Evolutionary conservation across 495 filamentous ascomycete species (phyloP), one percentile per base, ranked within the genome.

Genomic region (Tuber brumale): DNA sequence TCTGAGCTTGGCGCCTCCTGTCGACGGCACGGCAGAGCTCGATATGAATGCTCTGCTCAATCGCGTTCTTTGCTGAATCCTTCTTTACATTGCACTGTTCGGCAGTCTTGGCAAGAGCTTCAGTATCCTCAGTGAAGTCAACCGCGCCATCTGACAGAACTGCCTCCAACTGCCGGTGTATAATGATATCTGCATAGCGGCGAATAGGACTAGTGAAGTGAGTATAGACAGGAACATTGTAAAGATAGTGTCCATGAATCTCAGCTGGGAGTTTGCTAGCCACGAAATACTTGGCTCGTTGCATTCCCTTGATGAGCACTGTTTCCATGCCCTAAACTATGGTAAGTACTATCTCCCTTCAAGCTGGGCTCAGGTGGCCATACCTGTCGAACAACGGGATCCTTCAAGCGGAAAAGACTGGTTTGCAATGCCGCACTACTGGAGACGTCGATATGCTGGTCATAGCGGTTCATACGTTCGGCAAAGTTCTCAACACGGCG

Each of bases 31-130:
- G 91, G 88, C 95, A 99, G 3, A 94, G 92, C 82, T 98, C 96
- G 80, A 99, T 98, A 85, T 99, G 95, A 77, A 99, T 93, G 83
- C 95, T 98, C 86, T 99, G 95, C 84, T 99, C 95, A 82, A 98
- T 95, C 16, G 95, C 95, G 81, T 93, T 94, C 85, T 96, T 95
- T 0, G 96, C 95, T 7, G 95, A 98, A 82, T 99, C 95, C 84
- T 99, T 99, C 90, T 98, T 99, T 82, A 92, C 97, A 85, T 98
- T 99, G 88, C 94, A 97, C 76, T 92, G 90, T 84, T 99, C 95
- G 31, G 94, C 93, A 71, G 92, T 97, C 89, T 99, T 99, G 80
- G 88, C 90, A 43, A 99, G 85, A 70, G 88, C 90, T 80, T 99
- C 95, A 70, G 93, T 83, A 80, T 99, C 95, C 75, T 99, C 95